phyloP scores from a whole-genome alignment of 1,284 basidiomycete species.

The Apiotrichum brassicae region DNA sequence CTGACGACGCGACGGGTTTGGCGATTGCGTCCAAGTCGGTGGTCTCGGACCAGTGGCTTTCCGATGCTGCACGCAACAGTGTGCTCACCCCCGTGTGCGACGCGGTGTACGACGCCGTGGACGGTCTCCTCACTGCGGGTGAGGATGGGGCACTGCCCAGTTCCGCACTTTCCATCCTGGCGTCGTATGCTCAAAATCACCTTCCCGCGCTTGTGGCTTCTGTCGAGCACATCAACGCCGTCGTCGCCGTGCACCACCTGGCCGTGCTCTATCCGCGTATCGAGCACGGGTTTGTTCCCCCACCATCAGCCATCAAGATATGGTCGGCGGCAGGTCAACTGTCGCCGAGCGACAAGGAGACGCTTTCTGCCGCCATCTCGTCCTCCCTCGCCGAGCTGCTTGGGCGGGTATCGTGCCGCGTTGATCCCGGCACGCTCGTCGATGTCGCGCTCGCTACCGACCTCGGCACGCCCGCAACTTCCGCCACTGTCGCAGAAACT shows the following conservation, averaged over 20 bases:
- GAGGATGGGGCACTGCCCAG: slow-evolving; percentile 5
- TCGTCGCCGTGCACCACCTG: slow-evolving; percentile 37
- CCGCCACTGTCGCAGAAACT: slow-evolving; percentile 11
- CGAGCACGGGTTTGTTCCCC: neutral
- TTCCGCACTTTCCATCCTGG: slow-evolving; percentile 26
- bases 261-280: slow-evolving; percentile 29
- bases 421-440: slow-evolving; percentile 30
- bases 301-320: slow-evolving; percentile 10
- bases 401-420: slow-evolving; percentile 21
- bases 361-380: slow-evolving; percentile 18
- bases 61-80: slow-evolving; percentile 22
- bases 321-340: slow-evolving; percentile 19
- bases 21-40: slow-evolving; percentile 18
- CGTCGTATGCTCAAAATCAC: slow-evolving; percentile 27
- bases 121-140: slow-evolving; percentile 33
- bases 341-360: slow-evolving; percentile 10
- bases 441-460: slow-evolving; percentile 36
- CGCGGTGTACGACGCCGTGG: slow-evolving; percentile 50
- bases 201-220: slow-evolving; percentile 23
- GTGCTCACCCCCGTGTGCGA: slow-evolving; percentile 43
- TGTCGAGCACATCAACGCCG: slow-evolving; percentile 24
- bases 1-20: slow-evolving; percentile 10
- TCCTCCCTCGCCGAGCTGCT: slow-evolving; percentile 24
- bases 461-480: slow-evolving; percentile 13
- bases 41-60: slow-evolving; percentile 17